Conservation (phyloP, 2,329 filamentous ascomycete genomes). For the Monilinia fructicola region DNA sequence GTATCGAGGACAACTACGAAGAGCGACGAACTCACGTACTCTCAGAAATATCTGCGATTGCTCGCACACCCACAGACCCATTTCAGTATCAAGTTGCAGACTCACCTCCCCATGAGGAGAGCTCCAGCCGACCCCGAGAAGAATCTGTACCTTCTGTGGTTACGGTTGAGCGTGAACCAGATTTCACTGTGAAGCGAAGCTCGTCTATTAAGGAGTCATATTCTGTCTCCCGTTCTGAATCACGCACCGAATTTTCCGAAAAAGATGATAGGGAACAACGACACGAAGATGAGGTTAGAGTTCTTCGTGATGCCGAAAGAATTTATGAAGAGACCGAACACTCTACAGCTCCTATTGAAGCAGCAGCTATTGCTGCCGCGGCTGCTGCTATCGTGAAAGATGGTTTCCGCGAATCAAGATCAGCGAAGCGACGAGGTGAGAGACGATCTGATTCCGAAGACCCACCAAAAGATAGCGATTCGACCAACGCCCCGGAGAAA, state of each 20-base stretch:
- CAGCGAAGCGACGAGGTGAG: constrained; percentile 41
- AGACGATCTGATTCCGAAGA: constrained; percentile 36
- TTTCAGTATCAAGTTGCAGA: constrained; percentile 58
- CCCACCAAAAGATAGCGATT: constrained; percentile 21
- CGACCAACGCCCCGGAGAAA: constrained; percentile 22
- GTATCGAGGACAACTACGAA: constrained; percentile 29
- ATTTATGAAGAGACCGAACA: constrained; percentile 50
- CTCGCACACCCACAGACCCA: constrained; percentile 45
- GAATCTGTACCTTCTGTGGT: constrained; percentile 47
- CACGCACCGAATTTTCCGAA: constrained; percentile 25
- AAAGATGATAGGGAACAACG: constrained; percentile 22
- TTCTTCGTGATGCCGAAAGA: constrained; percentile 46
- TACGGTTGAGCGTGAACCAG: constrained; percentile 55
- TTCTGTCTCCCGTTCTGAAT: constrained; percentile 25
- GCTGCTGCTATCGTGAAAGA: constrained; percentile 46
- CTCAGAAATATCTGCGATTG: constrained; percentile 32
- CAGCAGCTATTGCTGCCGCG: constrained; percentile 50
- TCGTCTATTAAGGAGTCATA: constrained; percentile 34
- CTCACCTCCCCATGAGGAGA: constrained; percentile 46
- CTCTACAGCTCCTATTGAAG: constrained; percentile 50
- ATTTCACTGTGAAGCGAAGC: constrained; percentile 37
- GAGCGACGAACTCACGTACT: constrained; percentile 37
- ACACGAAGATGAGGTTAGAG: constrained; percentile 27
- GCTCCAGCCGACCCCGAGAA: constrained; percentile 26
- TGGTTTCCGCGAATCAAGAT: constrained; percentile 34